A percentile compares a stretch with the other conserved stretches of the same genome.
phyloP scores from a whole-genome alignment of 139 green algal genomes.

The Micractinium sp. region DNA sequence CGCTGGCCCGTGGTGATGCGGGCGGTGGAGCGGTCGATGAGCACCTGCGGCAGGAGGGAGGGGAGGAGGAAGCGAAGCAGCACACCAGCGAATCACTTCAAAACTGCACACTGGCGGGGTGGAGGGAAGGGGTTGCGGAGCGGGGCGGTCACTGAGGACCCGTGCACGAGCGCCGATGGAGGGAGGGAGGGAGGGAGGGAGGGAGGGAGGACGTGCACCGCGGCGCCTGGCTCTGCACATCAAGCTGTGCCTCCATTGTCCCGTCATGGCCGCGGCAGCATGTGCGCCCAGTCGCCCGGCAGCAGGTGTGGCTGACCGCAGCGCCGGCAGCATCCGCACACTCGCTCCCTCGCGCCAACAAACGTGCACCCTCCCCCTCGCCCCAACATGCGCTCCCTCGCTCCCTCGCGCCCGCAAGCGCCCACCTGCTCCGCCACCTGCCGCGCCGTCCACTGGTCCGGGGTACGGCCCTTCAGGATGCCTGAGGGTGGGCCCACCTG shows the following conservation, averaged over 20 bases:
- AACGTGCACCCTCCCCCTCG: too few relatives aligned
- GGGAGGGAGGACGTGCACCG: neutral
- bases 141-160: neutral
- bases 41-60: conserved; percentile 44
- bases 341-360: too few relatives aligned
- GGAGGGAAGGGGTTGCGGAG: neutral
- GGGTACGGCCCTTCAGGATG: conserved; percentile 47
- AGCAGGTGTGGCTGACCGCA: neutral
- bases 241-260: too few relatives aligned
- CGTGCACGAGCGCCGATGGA: neutral
- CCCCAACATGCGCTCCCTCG: too few relatives aligned
- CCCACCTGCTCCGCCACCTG: conserved; percentile 69
- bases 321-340: neutral
- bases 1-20: conserved; percentile 79
- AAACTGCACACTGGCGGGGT: too few relatives aligned
- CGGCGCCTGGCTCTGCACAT: too few relatives aligned
- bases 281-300: too few relatives aligned
- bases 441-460: conserved; percentile 66
- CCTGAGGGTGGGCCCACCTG: conserved; percentile 55
- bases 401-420: too few relatives aligned
- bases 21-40: conserved; percentile 85
- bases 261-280: too few relatives aligned
- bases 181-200: neutral
- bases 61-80: neutral
- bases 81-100: too few relatives aligned